These are phyloP conservation scores for Candida alai DNA, from an alignment of 805 yeast species.

Conservation along the genomic window DNA sequence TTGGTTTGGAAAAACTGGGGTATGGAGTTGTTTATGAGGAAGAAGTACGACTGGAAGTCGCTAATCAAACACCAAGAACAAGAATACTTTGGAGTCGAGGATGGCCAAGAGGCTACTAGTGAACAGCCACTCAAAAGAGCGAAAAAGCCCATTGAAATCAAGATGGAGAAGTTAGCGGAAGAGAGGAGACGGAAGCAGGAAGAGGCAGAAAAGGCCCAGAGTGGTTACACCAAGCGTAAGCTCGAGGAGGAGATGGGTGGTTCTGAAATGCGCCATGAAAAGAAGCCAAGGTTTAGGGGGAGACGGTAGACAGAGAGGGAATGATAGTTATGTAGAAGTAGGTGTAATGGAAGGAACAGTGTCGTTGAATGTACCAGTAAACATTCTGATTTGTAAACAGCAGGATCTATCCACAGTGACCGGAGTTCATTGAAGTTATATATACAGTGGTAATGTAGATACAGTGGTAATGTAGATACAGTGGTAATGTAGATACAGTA, in stretches of 20 bases:
- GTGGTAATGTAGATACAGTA: no score
- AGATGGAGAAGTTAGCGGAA: conserved; percentile 34
- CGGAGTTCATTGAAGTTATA: no score
- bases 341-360: background rate
- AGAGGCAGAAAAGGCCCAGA: conserved; percentile 18
- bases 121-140: conserved; percentile 14
- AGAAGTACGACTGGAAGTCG: conserved; percentile 79
- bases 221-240: conserved; percentile 18
- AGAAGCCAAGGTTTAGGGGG: conserved; percentile 16
- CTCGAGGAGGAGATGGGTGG: conserved; percentile 13
- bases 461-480: no score
- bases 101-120: conserved; percentile 8
- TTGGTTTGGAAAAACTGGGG: conserved; percentile 95
- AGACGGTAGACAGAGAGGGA: conserved; percentile 8
- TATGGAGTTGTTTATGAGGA: conserved; percentile 72
- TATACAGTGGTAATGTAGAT: background rate
- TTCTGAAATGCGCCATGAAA: conserved; percentile 6
- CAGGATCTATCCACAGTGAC: background rate
- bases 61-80: conserved; percentile 46
- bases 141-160: conserved; percentile 39
- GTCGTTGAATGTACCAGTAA: background rate
- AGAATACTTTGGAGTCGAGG: conserved; percentile 23
- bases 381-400: conserved; percentile 9
- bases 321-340: background rate
- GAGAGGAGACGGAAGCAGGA: conserved; percentile 27